These are phyloP conservation scores for Acacia melanoxylon DNA, from an alignment of 306 rosid genomes.

Conservation along the genomic window DNA sequence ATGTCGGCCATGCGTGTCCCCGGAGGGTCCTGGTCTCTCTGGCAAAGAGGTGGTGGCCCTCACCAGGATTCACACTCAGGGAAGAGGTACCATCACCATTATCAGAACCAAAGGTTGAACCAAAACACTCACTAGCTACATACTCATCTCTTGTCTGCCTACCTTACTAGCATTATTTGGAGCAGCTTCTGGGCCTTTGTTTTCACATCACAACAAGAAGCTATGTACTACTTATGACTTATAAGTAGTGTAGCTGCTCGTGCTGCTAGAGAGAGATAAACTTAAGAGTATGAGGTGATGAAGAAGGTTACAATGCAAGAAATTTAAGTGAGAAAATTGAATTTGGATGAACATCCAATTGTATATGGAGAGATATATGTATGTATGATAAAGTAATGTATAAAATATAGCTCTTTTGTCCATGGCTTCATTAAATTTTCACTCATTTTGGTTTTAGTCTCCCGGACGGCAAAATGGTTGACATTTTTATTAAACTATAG, in stretches of 20 bases:
- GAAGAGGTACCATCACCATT: constrained; percentile 93
- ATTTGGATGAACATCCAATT: constrained; percentile 33
- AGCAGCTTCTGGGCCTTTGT: constrained; percentile 42
- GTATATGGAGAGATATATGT: constrained; percentile 20
- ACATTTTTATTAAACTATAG: too few relatives aligned
- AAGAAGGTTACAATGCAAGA: background rate
- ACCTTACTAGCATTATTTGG: constrained; percentile 30
- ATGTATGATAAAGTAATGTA: constrained; percentile 1
- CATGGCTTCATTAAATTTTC: background rate
- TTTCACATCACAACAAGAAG: constrained; percentile 23
- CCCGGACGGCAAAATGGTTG: too few relatives aligned
- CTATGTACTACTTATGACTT: background rate
- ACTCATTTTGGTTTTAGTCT: too few relatives aligned
- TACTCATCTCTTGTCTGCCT: background rate
- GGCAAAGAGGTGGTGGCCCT: constrained; percentile 97
- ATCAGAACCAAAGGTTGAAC: constrained; percentile 86
- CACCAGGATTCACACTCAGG: constrained; percentile 86
- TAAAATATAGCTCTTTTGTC: background rate
- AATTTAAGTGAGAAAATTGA: background rate
- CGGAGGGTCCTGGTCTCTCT: constrained; percentile 82
- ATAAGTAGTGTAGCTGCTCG: background rate
- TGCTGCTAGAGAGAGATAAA: background rate
- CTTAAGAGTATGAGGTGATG: background rate
- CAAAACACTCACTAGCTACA: background rate
- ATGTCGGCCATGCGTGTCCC: constrained; percentile 86